phyloP scores from a whole-genome alignment of 768 basidiomycete genomes.

The Leccinum arenicola region DNA sequence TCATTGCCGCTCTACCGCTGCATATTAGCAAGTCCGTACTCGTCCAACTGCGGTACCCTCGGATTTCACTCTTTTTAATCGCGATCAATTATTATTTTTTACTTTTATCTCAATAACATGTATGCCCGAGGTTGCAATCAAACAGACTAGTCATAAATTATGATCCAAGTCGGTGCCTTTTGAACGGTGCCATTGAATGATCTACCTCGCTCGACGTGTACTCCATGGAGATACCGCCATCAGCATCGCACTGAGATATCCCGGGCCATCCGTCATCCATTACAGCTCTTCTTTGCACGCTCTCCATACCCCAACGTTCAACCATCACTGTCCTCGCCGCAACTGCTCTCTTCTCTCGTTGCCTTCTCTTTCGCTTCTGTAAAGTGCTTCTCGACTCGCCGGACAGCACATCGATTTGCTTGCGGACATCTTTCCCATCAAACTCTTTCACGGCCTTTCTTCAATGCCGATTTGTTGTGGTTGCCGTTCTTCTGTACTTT shows the following conservation, averaged over 20 bases:
- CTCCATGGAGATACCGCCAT: conserved; percentile 69
- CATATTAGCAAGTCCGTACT: background rate
- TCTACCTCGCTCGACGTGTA: conserved; percentile 76
- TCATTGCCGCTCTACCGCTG: conserved; percentile 31
- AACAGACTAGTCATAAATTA: conserved; percentile 12
- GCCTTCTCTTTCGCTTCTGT: conserved; percentile 49
- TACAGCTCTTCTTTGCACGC: too few relatives aligned
- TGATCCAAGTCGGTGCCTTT: conserved; percentile 48
- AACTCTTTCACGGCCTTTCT: conserved; percentile 82
- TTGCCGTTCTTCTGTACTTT: conserved; percentile 74
- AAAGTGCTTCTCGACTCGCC: conserved; percentile 96
- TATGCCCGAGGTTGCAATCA: conserved; percentile 6
- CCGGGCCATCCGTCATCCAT: too few relatives aligned
- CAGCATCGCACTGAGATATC: conserved; percentile 47
- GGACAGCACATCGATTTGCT: conserved; percentile 81
- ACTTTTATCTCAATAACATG: conserved; percentile 4
- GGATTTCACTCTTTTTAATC: background rate
- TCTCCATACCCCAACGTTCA: too few relatives aligned
- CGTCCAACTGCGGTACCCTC: conserved; percentile 10
- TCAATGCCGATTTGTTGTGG: conserved; percentile 76
- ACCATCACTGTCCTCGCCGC: too few relatives aligned
- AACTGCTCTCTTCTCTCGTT: too few relatives aligned
- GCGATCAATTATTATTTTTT: background rate
- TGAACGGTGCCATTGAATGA: conserved; percentile 51
- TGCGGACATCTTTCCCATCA: conserved; percentile 84